A percentile compares a stretch with the other conserved stretches of the same genome.
These are phyloP conservation scores for Suillus subalutaceus DNA, from an alignment of 768 basidiomycete genomes.

Conservation along the genomic window DNA sequence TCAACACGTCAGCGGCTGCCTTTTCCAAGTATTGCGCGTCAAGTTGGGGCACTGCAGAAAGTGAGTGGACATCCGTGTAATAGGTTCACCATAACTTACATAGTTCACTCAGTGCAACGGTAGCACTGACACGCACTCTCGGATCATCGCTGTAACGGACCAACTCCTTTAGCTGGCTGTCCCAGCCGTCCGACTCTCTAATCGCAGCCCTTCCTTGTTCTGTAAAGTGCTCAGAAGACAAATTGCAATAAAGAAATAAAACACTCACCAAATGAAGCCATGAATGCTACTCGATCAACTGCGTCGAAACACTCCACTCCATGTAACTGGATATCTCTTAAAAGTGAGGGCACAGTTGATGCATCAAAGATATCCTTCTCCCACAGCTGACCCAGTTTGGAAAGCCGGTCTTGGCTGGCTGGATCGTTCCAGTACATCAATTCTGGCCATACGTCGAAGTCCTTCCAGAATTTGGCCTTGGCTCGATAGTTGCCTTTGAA, in stretches of 20 bases:
- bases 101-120: constrained; percentile 7
- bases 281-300: constrained; percentile 15
- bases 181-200: not conserved
- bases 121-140: constrained; percentile 10
- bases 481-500: constrained; percentile 14
- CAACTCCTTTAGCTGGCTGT: not conserved
- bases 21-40: not conserved
- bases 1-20: not conserved
- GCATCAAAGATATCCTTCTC: constrained; percentile 16
- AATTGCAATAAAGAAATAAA: not conserved
- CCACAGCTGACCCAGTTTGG: constrained; percentile 13
- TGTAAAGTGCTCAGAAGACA: not conserved
- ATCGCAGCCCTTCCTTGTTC: constrained; percentile 12
- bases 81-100: not conserved
- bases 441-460: constrained; percentile 15
- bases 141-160: not conserved
- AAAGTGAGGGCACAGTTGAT: constrained; percentile 4
- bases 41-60: not conserved
- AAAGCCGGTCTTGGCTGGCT: constrained; percentile 13
- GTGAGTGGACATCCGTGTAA: not conserved
- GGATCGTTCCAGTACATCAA: constrained; percentile 18
- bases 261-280: constrained; percentile 14
- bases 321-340: constrained; percentile 6
- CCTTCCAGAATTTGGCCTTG: constrained; percentile 14
- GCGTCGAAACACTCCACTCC: constrained; percentile 7